Evolutionary conservation across 371 early-diverging fungal genomes (phyloP).

Genomic region (Rozella allomycis): DNA sequence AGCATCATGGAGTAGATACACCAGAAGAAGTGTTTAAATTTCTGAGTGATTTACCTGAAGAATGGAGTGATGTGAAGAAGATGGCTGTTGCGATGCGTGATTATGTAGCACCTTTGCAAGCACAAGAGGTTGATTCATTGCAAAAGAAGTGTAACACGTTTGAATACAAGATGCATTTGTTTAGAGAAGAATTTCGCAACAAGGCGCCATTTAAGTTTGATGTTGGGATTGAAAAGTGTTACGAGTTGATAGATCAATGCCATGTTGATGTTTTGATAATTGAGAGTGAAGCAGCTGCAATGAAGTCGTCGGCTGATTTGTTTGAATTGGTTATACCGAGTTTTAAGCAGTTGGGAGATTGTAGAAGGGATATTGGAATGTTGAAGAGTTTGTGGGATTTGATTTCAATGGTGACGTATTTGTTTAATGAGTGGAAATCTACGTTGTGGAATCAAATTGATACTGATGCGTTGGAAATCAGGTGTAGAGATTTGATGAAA

Average conservation of each 20-base stretch:
- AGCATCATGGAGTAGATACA: slow-evolving; percentile 34
- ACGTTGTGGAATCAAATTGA: slow-evolving; percentile 38
- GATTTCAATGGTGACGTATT: slow-evolving; percentile 26
- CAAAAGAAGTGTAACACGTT: slow-evolving; percentile 38
- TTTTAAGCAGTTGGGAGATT: slow-evolving; percentile 30
- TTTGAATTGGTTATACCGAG: slow-evolving; percentile 33
- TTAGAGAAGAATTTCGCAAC: slow-evolving; percentile 33
- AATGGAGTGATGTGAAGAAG: slow-evolving; percentile 37
- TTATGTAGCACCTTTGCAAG: slow-evolving; percentile 35
- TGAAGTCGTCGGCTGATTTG: slow-evolving; percentile 29
- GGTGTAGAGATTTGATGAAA: slow-evolving; percentile 30
- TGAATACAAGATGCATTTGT: slow-evolving; percentile 29
- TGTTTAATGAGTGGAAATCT: slow-evolving; percentile 31
- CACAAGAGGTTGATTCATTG: slow-evolving; percentile 32
- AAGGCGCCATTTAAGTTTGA: slow-evolving; percentile 37
- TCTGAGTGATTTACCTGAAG: slow-evolving; percentile 33
- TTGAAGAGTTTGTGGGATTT: slow-evolving; percentile 37
- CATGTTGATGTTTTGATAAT: slow-evolving; percentile 26
- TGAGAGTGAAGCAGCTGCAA: slow-evolving; percentile 25
- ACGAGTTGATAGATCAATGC: slow-evolving; percentile 18
- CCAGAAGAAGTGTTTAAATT: slow-evolving; percentile 34
- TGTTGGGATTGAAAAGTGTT: slow-evolving; percentile 19
- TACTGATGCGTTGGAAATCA: slow-evolving; percentile 30
- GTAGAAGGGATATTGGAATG: slow-evolving; percentile 36
- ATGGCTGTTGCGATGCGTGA: slow-evolving; percentile 29